Percentiles rank a stretch among this genome's conserved stretches.
Evolutionary conservation across 2,329 filamentous ascomycete genomes (phyloP).

Genomic region (Penicillium sp.): DNA sequence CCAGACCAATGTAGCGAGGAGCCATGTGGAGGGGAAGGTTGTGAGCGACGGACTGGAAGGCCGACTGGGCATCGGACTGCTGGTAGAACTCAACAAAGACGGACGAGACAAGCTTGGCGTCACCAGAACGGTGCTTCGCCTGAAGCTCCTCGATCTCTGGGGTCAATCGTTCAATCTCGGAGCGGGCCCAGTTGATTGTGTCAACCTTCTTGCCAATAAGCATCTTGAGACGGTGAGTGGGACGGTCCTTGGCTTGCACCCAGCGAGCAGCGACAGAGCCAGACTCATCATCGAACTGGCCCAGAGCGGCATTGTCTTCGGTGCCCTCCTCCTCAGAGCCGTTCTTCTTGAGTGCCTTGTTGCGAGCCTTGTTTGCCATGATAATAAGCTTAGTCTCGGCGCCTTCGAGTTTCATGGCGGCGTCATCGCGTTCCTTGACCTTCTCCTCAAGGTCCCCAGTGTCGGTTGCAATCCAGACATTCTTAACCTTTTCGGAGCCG

Average conservation of each 20-base stretch:
- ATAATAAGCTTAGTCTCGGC: constrained; percentile 87
- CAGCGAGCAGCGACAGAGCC: constrained; percentile 74
- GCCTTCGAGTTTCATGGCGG: constrained; percentile 79
- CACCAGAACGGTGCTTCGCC: constrained; percentile 66
- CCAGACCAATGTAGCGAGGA: constrained; percentile 80
- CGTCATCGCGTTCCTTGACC: constrained; percentile 79
- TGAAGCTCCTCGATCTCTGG: constrained; percentile 73
- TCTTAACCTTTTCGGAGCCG: constrained; percentile 74
- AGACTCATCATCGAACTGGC: constrained; percentile 66
- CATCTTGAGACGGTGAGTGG: constrained; percentile 73
- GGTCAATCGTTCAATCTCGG: constrained; percentile 74
- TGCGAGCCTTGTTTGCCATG: constrained; percentile 71
- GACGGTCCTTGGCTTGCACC: constrained; percentile 73
- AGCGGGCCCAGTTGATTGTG: constrained; percentile 86
- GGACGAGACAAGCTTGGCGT: constrained; percentile 69
- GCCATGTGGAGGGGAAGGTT: constrained; percentile 87
- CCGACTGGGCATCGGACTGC: constrained; percentile 82
- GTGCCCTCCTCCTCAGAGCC: constrained; percentile 42
- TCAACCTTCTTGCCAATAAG: constrained; percentile 88
- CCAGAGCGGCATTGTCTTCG: constrained; percentile 46
- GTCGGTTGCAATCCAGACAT: constrained; percentile 82
- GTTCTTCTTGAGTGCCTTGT: constrained; percentile 68
- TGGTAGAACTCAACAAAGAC: constrained; percentile 90
- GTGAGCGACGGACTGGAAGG: constrained; percentile 84
- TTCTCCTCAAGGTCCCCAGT: constrained; percentile 77